Percentiles rank a stretch among this genome's conserved stretches.
These are phyloP conservation scores for Beauveria medogensis DNA, from an alignment of 2,329 filamentous ascomycete genomes.

Conservation along the genomic window DNA sequence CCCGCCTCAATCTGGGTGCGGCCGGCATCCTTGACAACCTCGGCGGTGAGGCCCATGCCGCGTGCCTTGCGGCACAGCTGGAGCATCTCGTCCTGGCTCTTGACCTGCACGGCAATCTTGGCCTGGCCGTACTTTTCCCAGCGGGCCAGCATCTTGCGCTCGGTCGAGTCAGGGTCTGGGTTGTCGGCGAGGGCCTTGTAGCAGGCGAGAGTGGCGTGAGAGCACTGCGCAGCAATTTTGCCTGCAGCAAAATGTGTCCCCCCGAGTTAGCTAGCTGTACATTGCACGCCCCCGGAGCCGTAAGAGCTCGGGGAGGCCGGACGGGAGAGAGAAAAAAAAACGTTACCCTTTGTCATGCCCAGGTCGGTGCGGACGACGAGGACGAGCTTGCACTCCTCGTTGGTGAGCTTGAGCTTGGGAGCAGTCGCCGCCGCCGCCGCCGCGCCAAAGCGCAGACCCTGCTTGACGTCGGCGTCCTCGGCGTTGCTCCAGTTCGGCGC, in stretches of 20 bases:
- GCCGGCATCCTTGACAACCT: constrained; percentile 91
- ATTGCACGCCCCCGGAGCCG: neutral
- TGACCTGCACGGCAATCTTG: constrained; percentile 87
- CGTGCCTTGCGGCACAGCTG: constrained; percentile 68
- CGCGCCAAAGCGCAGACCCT: constrained; percentile 38
- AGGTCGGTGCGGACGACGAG: constrained; percentile 88
- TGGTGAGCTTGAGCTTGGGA: constrained; percentile 28
- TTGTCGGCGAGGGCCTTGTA: constrained; percentile 70
- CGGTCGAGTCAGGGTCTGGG: constrained; percentile 44
- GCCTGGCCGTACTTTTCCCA: constrained; percentile 87
- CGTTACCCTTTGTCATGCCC: constrained; percentile 88
- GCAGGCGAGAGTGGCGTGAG: constrained; percentile 93
- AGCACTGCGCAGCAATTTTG: constrained; percentile 94
- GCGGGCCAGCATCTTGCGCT: constrained; percentile 59
- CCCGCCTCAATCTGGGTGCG: constrained; percentile 93
- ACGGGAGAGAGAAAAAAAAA: neutral
- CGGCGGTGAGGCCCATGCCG: constrained; percentile 76
- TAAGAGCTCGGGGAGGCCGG: neutral
- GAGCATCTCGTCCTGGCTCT: constrained; percentile 76
- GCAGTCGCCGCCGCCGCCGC: constrained; percentile 17
- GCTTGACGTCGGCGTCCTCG: constrained; percentile 47
- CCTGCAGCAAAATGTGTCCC: constrained; percentile 41
- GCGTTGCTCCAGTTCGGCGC: constrained; percentile 61
- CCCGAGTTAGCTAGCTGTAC: neutral
- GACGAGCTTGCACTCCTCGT: constrained; percentile 89